Percentiles rank a stretch among this genome's conserved stretches.
These are phyloP conservation scores for Madurella mycetomatis DNA, from an alignment of 2,329 filamentous ascomycete genomes.

Conservation along the genomic window DNA sequence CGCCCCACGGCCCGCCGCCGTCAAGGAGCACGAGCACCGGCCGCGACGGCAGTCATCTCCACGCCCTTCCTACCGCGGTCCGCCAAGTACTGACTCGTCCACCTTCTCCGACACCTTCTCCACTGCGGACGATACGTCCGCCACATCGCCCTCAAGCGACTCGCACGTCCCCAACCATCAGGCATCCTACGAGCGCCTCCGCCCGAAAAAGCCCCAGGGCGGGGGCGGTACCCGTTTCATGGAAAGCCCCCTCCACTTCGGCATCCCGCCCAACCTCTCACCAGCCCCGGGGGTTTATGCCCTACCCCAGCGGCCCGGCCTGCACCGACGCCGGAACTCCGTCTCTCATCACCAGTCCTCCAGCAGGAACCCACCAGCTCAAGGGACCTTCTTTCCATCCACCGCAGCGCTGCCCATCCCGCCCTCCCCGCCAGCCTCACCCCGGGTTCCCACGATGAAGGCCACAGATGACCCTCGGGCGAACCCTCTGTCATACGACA, in stretches of 20 bases:
- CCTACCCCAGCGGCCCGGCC: not conserved
- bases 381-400: not conserved
- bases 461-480: not conserved
- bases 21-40: not conserved
- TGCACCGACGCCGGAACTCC: constrained; percentile 3
- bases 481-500: not conserved
- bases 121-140: not conserved
- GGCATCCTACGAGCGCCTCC: not conserved
- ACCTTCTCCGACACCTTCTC: constrained; percentile 7
- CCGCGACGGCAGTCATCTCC: not conserved
- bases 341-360: not conserved
- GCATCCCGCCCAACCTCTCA: not conserved
- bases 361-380: not conserved
- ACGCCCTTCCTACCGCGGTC: not conserved
- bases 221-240: not conserved
- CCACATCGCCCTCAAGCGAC: not conserved
- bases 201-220: not conserved
- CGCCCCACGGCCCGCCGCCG: not conserved
- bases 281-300: not conserved
- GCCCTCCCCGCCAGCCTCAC: not conserved
- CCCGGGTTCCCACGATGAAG: no score
- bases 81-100: constrained; percentile 14
- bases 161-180: not conserved
- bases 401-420: not conserved
- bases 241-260: constrained; percentile 3